Conservation (phyloP, 257 asterid genomes). For the Solanum appendiculatum region DNA sequence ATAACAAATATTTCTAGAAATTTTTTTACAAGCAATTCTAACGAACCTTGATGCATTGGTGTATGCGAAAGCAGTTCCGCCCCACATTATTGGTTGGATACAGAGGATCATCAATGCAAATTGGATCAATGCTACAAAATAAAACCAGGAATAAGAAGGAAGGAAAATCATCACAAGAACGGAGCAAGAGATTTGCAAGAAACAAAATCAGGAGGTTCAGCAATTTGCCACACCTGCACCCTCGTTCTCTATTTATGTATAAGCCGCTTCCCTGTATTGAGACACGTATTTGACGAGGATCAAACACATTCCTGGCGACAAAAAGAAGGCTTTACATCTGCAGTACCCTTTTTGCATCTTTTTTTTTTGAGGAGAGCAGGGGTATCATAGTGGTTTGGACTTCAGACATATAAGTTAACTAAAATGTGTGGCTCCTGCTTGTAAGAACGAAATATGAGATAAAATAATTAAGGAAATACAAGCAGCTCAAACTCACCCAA, state of each 20-base stretch:
- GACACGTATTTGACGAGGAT: constrained; percentile 93
- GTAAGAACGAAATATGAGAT: not conserved
- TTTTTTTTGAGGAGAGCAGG: not conserved
- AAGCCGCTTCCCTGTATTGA: constrained; percentile 95
- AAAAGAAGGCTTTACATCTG: not conserved
- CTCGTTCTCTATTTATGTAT: constrained; percentile 83
- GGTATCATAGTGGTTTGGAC: not conserved
- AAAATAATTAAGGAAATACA: constrained; percentile 1
- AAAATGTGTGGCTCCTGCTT: not conserved
- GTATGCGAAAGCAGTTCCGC: constrained; percentile 95
- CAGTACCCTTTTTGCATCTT: not conserved
- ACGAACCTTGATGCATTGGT: constrained; percentile 96
- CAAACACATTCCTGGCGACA: constrained; percentile 80
- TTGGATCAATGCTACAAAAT: constrained; percentile 85
- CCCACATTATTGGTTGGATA: constrained; percentile 88
- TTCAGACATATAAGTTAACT: not conserved
- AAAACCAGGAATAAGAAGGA: not conserved
- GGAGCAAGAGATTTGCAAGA: not conserved
- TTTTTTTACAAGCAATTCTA: not conserved
- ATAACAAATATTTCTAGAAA: not conserved
- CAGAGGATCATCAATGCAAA: constrained; percentile 90
- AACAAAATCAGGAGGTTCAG: not conserved
- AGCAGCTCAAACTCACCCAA: constrained; percentile 63
- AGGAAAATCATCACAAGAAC: not conserved
- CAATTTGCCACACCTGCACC: constrained; percentile 52